phyloP scores from a whole-genome alignment of 345 rosid species.

The Lagerstroemia speciosa region DNA sequence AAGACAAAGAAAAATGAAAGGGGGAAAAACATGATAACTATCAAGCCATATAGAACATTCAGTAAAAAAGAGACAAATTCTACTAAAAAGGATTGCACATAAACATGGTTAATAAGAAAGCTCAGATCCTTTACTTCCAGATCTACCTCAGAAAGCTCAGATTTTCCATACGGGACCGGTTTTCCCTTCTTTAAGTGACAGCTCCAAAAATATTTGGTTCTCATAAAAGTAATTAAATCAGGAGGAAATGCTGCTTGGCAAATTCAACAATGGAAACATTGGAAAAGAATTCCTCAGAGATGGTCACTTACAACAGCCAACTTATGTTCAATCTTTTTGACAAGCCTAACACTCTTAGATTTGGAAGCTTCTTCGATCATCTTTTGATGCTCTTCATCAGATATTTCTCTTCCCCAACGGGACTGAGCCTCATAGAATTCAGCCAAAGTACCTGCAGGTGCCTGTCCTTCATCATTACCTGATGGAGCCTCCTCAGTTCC shows the following conservation, averaged over 20 bases:
- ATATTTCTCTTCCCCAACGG: slow-evolving; percentile 77
- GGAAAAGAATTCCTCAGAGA: not conserved
- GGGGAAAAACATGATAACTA: not conserved
- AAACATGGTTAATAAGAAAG: not conserved
- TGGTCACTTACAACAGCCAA: slow-evolving; percentile 55
- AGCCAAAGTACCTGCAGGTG: slow-evolving; percentile 83
- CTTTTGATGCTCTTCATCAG: slow-evolving; percentile 71
- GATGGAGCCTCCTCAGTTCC: slow-evolving; percentile 41
- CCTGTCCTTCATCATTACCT: slow-evolving; percentile 32
- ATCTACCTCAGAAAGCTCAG: too few species aligned
- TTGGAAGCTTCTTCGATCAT: slow-evolving; percentile 85
- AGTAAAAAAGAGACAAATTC: not conserved
- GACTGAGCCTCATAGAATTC: slow-evolving; percentile 98
- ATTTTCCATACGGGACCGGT: too few species aligned
- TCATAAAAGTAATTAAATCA: not conserved
- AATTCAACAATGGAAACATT: not conserved
- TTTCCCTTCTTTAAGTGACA: not conserved
- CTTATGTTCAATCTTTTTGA: slow-evolving; percentile 73
- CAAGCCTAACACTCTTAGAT: slow-evolving; percentile 51
- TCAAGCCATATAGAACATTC: not conserved
- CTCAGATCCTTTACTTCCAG: too few species aligned
- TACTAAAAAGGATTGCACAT: not conserved
- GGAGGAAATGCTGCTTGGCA: not conserved
- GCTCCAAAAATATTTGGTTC: not conserved
- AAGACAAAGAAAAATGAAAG: not conserved